A percentile compares a stretch with the other conserved stretches of the same genome.
phyloP scores from a whole-genome alignment of 108 stramenopile species.

The Cyclotella baltica region DNA sequence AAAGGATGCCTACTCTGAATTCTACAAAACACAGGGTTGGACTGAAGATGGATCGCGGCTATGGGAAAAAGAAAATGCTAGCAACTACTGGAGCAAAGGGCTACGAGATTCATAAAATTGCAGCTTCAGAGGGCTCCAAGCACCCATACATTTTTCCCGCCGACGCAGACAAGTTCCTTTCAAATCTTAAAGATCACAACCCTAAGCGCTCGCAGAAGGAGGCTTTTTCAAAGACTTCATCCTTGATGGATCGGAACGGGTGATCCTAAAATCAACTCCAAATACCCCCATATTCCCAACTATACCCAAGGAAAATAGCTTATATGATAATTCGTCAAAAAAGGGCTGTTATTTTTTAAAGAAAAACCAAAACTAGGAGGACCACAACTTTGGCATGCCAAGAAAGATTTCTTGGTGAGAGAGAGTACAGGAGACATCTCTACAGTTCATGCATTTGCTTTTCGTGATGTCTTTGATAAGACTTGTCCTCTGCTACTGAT shows the following conservation, averaged over 20 bases:
- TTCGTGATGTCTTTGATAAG: not conserved
- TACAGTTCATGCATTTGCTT: too few species aligned
- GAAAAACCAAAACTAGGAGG: too few species aligned
- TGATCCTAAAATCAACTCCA: too few species aligned
- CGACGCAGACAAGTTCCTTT: not conserved
- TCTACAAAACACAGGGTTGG: not conserved
- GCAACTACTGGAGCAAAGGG: not conserved
- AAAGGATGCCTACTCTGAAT: not conserved
- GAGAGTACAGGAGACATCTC: not conserved
- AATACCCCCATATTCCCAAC: too few species aligned
- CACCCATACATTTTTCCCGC: constrained; percentile 1
- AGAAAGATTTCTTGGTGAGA: not conserved
- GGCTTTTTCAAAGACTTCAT: not conserved
- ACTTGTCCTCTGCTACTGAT: not conserved
- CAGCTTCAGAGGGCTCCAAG: not conserved
- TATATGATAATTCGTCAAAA: too few species aligned
- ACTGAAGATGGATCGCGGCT: not conserved
- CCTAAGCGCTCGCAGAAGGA: not conserved
- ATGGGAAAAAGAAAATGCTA: constrained; percentile 1
- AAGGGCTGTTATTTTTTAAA: too few species aligned
- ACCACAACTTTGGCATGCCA: not conserved
- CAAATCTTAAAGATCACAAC: not conserved
- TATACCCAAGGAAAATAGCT: too few species aligned
- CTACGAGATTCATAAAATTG: not conserved
- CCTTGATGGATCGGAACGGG: not conserved